Conservation (phyloP, 352 stramenopile genomes). For the Pythium plurisporium region DNA sequence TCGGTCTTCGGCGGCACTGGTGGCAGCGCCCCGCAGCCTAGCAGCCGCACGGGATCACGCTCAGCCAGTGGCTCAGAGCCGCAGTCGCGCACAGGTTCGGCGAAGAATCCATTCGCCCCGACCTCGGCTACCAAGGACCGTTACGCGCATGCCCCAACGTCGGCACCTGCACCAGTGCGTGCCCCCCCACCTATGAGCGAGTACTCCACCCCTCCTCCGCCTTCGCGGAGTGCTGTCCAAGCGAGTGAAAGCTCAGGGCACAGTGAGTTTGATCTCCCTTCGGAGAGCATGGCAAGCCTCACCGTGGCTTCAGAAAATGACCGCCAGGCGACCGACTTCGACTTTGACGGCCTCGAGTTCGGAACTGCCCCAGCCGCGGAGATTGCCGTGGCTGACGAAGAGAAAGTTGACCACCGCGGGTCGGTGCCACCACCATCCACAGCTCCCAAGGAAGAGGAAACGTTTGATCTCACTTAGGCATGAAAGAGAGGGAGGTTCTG, state of each 20-base stretch:
- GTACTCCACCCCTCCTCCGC: constrained; percentile 1
- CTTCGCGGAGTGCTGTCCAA: neutral
- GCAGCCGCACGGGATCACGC: constrained; percentile 27
- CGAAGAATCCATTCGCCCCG: constrained; percentile 37
- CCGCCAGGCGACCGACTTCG: constrained; percentile 37
- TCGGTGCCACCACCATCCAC: constrained; percentile 14
- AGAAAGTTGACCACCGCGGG: neutral
- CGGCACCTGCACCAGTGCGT: neutral
- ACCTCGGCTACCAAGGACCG: constrained; percentile 12
- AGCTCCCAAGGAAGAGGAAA: constrained; percentile 47
- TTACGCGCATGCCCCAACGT: constrained; percentile 11
- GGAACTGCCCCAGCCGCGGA: constrained; percentile 15
- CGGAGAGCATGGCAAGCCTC: constrained; percentile 19
- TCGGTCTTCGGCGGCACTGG: constrained; percentile 37
- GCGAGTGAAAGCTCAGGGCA: neutral
- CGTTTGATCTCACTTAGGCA: constrained; percentile 70
- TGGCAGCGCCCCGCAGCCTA: constrained; percentile 2
- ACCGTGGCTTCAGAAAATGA: constrained; percentile 21
- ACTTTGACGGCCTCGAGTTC: constrained; percentile 66
- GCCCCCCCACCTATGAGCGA: constrained; percentile 9
- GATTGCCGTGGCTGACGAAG: constrained; percentile 5
- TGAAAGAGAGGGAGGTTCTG: neutral
- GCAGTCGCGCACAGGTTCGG: constrained; percentile 20
- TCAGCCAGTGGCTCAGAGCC: constrained; percentile 11
- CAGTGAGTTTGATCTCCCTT: constrained; percentile 13